Percentiles rank a stretch among this genome's conserved stretches.
Evolutionary conservation across 768 basidiomycete genomes (phyloP).

Genomic region (Lactarius indigo): DNA sequence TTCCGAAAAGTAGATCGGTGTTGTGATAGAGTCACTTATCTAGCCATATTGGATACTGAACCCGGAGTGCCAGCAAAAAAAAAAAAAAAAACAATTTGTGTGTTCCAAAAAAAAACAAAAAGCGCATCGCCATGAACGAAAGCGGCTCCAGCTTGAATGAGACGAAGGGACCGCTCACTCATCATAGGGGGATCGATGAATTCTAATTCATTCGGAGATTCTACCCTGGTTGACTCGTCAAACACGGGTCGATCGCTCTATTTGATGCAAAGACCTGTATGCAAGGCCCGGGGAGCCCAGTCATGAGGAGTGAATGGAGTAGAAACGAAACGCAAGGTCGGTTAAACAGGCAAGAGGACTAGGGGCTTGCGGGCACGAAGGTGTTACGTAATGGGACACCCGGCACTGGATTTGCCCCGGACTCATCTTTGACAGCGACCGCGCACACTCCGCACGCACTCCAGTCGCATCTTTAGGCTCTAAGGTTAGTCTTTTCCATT

Average conservation of each 20-base stretch:
- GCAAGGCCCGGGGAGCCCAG: not conserved
- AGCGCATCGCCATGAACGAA: constrained; percentile 1
- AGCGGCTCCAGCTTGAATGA: constrained; percentile 5
- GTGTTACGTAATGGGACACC: not conserved
- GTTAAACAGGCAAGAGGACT: not conserved
- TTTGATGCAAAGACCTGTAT: not conserved
- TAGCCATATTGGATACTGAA: constrained; percentile 4
- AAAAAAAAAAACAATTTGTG: not conserved
- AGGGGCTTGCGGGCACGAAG: not conserved
- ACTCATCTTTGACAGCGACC: not conserved
- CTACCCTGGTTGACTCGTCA: not conserved
- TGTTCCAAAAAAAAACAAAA: not conserved
- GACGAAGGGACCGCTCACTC: not conserved
- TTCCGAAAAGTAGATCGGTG: not conserved
- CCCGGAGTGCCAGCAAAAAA: not conserved
- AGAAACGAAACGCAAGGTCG: no score
- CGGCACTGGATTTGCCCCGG: not conserved
- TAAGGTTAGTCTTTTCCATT: not conserved
- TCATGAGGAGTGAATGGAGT: not conserved
- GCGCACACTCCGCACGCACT: not conserved
- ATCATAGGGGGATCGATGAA: constrained; percentile 3
- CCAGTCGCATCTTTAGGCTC: not conserved
- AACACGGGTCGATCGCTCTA: not conserved
- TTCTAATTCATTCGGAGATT: not conserved
- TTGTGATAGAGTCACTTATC: not conserved